These are phyloP conservation scores for Puccinia horiana DNA, from an alignment of 1,284 basidiomycete genomes.

Conservation along the genomic window DNA sequence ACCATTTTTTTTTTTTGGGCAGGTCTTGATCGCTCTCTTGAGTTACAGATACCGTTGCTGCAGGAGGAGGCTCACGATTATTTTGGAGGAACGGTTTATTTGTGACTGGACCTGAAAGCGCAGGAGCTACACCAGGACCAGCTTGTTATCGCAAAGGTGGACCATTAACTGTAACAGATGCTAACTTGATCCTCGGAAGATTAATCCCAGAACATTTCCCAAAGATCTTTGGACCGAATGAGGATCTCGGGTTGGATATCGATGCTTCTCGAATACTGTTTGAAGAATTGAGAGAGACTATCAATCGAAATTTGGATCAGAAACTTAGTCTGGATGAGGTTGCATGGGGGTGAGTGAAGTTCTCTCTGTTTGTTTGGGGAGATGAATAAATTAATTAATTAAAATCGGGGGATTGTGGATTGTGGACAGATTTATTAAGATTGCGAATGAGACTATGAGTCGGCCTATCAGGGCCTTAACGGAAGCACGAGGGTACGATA, in stretches of 20 bases:
- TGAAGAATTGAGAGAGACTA: conserved; percentile 67
- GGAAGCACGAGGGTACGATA: conserved; percentile 82
- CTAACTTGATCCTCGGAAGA: conserved; percentile 78
- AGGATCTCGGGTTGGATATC: conserved; percentile 76
- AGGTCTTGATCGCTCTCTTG: background rate
- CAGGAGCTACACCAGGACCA: conserved; percentile 80
- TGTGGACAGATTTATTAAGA: conserved; percentile 33
- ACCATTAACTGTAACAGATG: conserved; percentile 80
- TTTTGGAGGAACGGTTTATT: conserved; percentile 79
- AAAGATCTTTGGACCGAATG: conserved; percentile 79
- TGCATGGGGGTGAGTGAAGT: conserved; percentile 71
- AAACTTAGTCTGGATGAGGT: conserved; percentile 72
- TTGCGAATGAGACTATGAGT: conserved; percentile 67
- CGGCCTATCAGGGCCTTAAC: conserved; percentile 88
- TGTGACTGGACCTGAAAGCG: conserved; percentile 77
- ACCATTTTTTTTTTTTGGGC: background rate
- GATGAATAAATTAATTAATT: no score
- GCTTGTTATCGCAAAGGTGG: conserved; percentile 78
- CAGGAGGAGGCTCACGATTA: conserved; percentile 80
- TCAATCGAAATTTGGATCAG: conserved; percentile 67
- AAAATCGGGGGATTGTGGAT: no score
- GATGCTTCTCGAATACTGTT: conserved; percentile 70
- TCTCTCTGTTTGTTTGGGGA: no score
- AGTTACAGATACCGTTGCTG: conserved; percentile 66
- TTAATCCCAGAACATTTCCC: conserved; percentile 71